Conservation (phyloP, 1,284 basidiomycete species). For the Butyriboletus appendiculatus region DNA sequence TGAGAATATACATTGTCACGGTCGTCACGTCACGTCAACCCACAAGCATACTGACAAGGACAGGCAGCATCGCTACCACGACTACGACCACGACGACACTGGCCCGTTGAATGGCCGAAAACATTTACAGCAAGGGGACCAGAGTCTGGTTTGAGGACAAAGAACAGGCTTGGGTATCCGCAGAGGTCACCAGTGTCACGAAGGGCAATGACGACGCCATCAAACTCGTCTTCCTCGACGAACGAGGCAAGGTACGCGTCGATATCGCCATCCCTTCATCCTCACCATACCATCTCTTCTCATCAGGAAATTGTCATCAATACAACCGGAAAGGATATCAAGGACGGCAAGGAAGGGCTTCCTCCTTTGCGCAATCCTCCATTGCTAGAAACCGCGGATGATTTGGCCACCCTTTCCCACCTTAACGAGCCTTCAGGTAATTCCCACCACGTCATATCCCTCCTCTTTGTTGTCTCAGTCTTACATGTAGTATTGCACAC, state of each 20-base stretch:
- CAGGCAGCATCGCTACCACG: conserved; percentile 7
- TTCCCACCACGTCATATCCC: conserved; percentile 19
- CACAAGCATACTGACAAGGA: neutral
- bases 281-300: conserved; percentile 14
- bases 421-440: conserved; percentile 96
- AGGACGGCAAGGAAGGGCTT: conserved; percentile 70
- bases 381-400: conserved; percentile 94
- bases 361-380: conserved; percentile 98
- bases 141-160: conserved; percentile 91
- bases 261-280: conserved; percentile 9
- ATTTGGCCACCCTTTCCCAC: conserved; percentile 96
- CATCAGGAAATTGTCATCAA: conserved; percentile 73
- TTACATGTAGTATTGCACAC: conserved; percentile 83
- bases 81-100: conserved; percentile 17
- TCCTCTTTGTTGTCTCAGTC: neutral
- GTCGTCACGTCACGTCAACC: conserved; percentile 26
- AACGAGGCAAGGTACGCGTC: conserved; percentile 76
- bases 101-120: conserved; percentile 68
- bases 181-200: conserved; percentile 70
- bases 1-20: conserved; percentile 24
- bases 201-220: conserved; percentile 68
- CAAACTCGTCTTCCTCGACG: conserved; percentile 80
- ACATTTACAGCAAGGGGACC: conserved; percentile 84
- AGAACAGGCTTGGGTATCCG: conserved; percentile 91
- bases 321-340: conserved; percentile 79